Conservation (phyloP, 257 asterid species). For the Gentiana dahurica region DNA sequence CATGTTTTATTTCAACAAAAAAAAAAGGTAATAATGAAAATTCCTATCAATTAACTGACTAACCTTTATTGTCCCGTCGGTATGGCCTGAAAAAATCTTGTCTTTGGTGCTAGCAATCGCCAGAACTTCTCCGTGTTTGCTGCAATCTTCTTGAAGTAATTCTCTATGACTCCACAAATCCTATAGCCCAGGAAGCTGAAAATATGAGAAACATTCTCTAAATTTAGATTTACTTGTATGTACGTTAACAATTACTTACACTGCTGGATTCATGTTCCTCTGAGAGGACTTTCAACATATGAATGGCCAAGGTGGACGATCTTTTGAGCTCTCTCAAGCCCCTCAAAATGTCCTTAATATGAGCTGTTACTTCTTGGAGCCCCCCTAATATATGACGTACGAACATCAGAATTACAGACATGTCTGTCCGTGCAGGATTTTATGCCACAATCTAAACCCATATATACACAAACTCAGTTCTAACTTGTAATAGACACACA, state of each 20-base stretch:
- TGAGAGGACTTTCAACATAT: slow-evolving; percentile 57
- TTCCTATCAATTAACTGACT: slow-evolving; percentile 3
- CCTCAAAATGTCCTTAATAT: slow-evolving; percentile 59
- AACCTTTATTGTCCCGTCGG: slow-evolving; percentile 79
- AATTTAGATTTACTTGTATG: not conserved
- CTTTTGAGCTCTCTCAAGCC: slow-evolving; percentile 75
- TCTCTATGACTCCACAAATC: slow-evolving; percentile 69
- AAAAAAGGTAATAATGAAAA: too few species aligned
- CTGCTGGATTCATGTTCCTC: slow-evolving; percentile 64
- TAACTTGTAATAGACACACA: too few species aligned
- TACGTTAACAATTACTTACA: slow-evolving; percentile 26
- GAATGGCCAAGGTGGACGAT: slow-evolving; percentile 52
- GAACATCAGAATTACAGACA: not conserved
- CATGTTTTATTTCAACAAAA: too few species aligned
- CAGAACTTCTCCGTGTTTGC: slow-evolving; percentile 58
- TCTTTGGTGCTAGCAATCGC: slow-evolving; percentile 43
- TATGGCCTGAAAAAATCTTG: slow-evolving; percentile 63
- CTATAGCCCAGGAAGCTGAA: slow-evolving; percentile 26
- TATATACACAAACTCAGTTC: too few species aligned
- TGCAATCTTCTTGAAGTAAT: slow-evolving; percentile 52
- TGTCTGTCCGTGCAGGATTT: too few species aligned
- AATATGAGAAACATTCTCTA: not conserved
- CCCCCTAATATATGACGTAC: slow-evolving; percentile 39
- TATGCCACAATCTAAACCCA: too few species aligned
- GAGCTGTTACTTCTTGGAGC: slow-evolving; percentile 38